Conservation (phyloP, 805 yeast genomes). For the Zygoascus ofunaensis region DNA sequence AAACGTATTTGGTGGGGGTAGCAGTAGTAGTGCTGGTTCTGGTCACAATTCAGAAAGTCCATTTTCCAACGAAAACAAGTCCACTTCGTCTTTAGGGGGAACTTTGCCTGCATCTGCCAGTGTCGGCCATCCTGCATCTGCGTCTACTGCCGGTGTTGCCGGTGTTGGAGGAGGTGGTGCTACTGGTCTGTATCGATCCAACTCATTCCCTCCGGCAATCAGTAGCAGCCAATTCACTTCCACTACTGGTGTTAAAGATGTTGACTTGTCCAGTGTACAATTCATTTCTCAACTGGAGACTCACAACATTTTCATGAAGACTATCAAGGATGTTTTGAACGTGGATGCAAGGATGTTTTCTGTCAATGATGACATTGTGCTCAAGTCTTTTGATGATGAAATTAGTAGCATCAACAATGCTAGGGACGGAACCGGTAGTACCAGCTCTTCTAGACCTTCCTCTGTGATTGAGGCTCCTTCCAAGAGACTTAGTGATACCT, state of each 20-base stretch:
- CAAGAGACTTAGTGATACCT: conserved; percentile 32
- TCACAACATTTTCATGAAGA: conserved; percentile 44
- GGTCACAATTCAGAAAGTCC: neutral
- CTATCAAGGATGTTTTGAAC: conserved; percentile 55
- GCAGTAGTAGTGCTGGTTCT: neutral
- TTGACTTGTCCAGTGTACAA: conserved; percentile 35
- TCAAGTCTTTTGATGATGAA: conserved; percentile 44
- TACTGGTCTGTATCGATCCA: conserved; percentile 22
- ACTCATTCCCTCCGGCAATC: conserved; percentile 30
- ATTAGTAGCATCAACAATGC: conserved; percentile 7
- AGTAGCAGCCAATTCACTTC: conserved; percentile 10
- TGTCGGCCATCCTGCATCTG: conserved; percentile 6
- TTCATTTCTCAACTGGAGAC: conserved; percentile 24
- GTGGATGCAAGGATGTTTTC: conserved; percentile 50
- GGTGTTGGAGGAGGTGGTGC: neutral
- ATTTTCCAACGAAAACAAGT: neutral
- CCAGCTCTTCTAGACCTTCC: conserved; percentile 33
- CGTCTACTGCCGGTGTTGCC: conserved; percentile 6
- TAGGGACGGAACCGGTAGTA: neutral
- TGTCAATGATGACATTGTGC: conserved; percentile 45
- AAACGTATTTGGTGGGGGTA: neutral
- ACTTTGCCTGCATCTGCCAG: conserved; percentile 1
- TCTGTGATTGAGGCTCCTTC: conserved; percentile 42
- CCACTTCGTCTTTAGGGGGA: neutral
- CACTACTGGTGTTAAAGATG: conserved; percentile 40